These are phyloP conservation scores for Ogataea wickerhamii DNA, from an alignment of 805 yeast genomes.

Conservation along the genomic window DNA sequence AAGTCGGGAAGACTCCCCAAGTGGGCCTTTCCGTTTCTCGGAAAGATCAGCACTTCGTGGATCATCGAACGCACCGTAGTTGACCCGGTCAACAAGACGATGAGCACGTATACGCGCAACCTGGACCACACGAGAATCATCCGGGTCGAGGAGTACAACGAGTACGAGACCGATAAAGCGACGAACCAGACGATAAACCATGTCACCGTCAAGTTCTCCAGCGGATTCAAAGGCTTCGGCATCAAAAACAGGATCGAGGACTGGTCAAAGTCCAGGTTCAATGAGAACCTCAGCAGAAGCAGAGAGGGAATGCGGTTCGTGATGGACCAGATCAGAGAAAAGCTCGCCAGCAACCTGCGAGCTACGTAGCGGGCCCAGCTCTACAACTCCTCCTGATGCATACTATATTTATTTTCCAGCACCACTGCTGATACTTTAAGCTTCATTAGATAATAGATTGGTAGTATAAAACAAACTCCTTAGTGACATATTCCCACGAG, in stretches of 20 bases:
- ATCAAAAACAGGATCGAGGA: slow-evolving; percentile 72
- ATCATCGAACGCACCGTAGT: slow-evolving; percentile 75
- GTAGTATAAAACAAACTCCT: slow-evolving; percentile 56
- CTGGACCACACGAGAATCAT: slow-evolving; percentile 79
- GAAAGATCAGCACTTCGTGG: slow-evolving; percentile 70
- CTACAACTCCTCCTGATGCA: no score
- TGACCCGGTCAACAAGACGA: slow-evolving; percentile 51
- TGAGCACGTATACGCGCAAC: slow-evolving; percentile 74
- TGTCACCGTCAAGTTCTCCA: slow-evolving; percentile 58
- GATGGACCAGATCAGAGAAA: slow-evolving; percentile 46
- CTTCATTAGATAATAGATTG: slow-evolving; percentile 30
- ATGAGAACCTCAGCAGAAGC: slow-evolving; percentile 61
- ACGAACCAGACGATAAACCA: slow-evolving; percentile 42
- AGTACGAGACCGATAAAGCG: slow-evolving; percentile 39
- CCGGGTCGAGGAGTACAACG: slow-evolving; percentile 72
- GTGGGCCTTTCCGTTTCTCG: slow-evolving; percentile 74
- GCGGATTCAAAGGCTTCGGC: slow-evolving; percentile 60
- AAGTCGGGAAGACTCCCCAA: slow-evolving; percentile 79
- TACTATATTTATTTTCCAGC: no score
- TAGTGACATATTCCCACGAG: slow-evolving; percentile 90
- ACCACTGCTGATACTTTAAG: no score
- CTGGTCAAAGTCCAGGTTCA: slow-evolving; percentile 73
- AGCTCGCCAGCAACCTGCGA: slow-evolving; percentile 11
- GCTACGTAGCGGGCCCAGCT: no score
- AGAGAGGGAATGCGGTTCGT: slow-evolving; percentile 74